Evolutionary conservation across 257 asterid genomes (phyloP).

Genomic region (Solanum dulcamara): DNA sequence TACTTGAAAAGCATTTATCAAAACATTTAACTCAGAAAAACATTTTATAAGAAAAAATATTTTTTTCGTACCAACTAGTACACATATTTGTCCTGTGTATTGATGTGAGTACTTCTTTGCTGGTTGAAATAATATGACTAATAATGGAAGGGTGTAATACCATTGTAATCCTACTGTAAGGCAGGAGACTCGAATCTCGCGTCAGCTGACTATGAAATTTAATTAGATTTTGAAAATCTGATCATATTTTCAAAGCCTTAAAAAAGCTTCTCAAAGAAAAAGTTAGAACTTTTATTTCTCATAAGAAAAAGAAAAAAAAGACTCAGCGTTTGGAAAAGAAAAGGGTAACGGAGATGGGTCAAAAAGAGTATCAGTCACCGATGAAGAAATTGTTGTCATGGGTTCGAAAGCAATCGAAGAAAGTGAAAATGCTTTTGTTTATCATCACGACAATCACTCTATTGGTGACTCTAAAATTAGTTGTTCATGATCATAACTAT

Average conservation of each 20-base stretch:
- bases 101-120: not conserved
- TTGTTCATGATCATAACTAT: conserved; percentile 35
- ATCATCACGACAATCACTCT: conserved; percentile 16
- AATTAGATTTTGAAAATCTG: not conserved
- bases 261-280: not conserved
- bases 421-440: conserved; percentile 50
- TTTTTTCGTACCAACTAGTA: too few species aligned
- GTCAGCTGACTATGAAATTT: not conserved
- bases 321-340: not conserved
- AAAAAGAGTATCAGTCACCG: conserved; percentile 41
- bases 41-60: too few species aligned
- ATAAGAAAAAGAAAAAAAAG: not conserved
- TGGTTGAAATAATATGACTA: not conserved
- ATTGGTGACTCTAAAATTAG: conserved; percentile 49
- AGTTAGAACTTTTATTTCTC: not conserved
- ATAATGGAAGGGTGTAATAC: not conserved
- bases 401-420: conserved; percentile 65
- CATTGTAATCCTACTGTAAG: too few species aligned
- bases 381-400: conserved; percentile 49
- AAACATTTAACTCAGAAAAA: too few species aligned
- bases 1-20: too few species aligned
- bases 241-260: not conserved
- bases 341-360: conserved; percentile 34
- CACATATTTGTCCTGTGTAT: too few species aligned
- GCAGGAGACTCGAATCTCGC: not conserved